Percentiles rank a stretch among this genome's conserved stretches.
These are phyloP conservation scores for Phellinidium pouzarii DNA, from an alignment of 1,284 basidiomycete species.

Conservation along the genomic window DNA sequence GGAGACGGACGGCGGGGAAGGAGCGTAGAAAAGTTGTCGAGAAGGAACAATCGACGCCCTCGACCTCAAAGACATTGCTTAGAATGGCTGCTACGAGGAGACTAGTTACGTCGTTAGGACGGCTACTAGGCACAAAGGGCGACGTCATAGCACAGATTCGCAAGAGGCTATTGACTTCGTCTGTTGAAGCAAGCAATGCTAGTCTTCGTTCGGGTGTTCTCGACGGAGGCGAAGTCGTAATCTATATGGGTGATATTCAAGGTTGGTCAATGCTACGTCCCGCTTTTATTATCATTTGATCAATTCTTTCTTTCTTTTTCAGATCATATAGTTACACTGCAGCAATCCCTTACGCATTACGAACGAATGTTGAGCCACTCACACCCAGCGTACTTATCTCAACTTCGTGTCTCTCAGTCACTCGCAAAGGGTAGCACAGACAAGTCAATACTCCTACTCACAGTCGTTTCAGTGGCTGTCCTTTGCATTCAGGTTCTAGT, in stretches of 20 bases:
- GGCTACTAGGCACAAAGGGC: conserved; percentile 76
- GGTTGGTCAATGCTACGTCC: conserved; percentile 38
- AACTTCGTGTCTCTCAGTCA: conserved; percentile 62
- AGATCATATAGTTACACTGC: conserved; percentile 90
- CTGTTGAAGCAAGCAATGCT: conserved; percentile 1
- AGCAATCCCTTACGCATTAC: conserved; percentile 82
- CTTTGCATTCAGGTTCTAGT: conserved; percentile 63
- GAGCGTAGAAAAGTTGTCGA: conserved; percentile 20
- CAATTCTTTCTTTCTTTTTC: conserved; percentile 11
- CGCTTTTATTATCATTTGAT: not conserved
- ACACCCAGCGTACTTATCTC: conserved; percentile 80
- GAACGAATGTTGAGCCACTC: conserved; percentile 86
- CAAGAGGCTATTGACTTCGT: conserved; percentile 53
- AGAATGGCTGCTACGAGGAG: conserved; percentile 79
- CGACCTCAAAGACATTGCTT: conserved; percentile 41
- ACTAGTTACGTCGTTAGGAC: conserved; percentile 75
- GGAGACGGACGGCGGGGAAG: not conserved
- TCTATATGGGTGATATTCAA: conserved; percentile 91
- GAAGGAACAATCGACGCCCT: conserved; percentile 9
- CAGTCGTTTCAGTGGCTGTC: conserved; percentile 60
- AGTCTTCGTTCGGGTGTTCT: not conserved
- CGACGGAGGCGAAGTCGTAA: conserved; percentile 54
- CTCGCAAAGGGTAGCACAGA: conserved; percentile 59
- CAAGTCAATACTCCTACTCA: conserved; percentile 61
- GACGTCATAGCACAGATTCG: conserved; percentile 78